phyloP scores from a whole-genome alignment of 768 basidiomycete genomes.

The Auriscalpium vulgare region DNA sequence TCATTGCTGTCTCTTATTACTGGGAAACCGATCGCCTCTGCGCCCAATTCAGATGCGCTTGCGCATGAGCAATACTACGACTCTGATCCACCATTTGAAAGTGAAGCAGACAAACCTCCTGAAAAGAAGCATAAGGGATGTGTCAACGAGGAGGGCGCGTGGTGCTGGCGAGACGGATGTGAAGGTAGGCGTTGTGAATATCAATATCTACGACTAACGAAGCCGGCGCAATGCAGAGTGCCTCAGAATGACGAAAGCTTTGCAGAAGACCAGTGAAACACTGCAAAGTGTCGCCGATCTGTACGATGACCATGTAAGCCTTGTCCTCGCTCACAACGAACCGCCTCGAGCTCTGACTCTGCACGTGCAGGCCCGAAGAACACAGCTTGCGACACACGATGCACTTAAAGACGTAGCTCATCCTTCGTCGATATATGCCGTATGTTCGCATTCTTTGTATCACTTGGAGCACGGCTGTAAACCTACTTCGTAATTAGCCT shows the following conservation, averaged over 20 bases:
- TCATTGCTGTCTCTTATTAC: slow-evolving; percentile 70
- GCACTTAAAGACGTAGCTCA: slow-evolving; percentile 69
- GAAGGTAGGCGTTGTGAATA: slow-evolving; percentile 34
- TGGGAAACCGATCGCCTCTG: slow-evolving; percentile 48
- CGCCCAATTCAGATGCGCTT: slow-evolving; percentile 32
- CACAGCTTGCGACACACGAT: slow-evolving; percentile 69
- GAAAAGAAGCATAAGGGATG: slow-evolving; percentile 41
- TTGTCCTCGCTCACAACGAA: neutral
- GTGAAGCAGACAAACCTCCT: slow-evolving; percentile 11
- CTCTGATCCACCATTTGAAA: slow-evolving; percentile 36
- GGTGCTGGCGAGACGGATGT: slow-evolving; percentile 84
- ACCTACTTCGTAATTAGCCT: slow-evolving; percentile 32
- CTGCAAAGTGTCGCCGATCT: slow-evolving; percentile 70
- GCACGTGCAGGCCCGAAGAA: slow-evolving; percentile 52
- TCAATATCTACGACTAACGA: neutral
- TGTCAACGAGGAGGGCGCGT: slow-evolving; percentile 65
- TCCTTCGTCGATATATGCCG: slow-evolving; percentile 65
- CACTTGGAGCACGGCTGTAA: neutral
- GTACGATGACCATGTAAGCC: slow-evolving; percentile 68
- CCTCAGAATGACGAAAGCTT: slow-evolving; percentile 66
- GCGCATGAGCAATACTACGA: slow-evolving; percentile 27
- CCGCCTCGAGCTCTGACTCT: no score
- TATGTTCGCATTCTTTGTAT: slow-evolving; percentile 19
- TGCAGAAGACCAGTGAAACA: slow-evolving; percentile 69
- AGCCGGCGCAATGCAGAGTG: slow-evolving; percentile 41